These are phyloP conservation scores for Paratinospora sagittata DNA, from an alignment of 164 flowering plant genomes.

Conservation along the genomic window DNA sequence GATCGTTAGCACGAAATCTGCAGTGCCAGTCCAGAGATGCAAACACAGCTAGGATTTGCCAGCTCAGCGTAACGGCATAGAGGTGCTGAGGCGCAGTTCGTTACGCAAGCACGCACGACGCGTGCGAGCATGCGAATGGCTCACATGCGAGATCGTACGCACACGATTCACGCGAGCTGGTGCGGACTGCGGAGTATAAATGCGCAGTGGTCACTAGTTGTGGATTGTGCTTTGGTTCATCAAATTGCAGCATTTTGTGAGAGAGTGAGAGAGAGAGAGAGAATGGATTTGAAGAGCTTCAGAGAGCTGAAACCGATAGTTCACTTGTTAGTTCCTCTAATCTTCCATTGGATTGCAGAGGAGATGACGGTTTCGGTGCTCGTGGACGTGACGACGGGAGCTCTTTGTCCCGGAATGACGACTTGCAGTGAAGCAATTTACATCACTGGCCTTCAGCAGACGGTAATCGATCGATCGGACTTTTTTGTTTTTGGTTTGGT, in stretches of 20 bases:
- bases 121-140: neutral
- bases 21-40: neutral
- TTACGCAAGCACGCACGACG: neutral
- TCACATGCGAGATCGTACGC: neutral
- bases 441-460: constrained; percentile 72
- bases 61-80: neutral
- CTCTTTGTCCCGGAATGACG: constrained; percentile 55
- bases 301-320: constrained; percentile 40
- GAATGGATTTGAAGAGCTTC: constrained; percentile 17
- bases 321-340: constrained; percentile 62
- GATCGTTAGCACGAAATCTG: neutral
- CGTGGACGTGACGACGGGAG: constrained; percentile 69
- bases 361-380: constrained; percentile 87
- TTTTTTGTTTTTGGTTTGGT: neutral
- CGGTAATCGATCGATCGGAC: constrained; percentile 26
- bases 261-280: neutral
- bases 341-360: constrained; percentile 73
- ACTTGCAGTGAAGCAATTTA: constrained; percentile 70
- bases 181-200: neutral
- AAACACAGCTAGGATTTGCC: neutral
- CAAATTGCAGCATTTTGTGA: neutral
- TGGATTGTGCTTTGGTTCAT: neutral
- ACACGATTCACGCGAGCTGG: neutral
- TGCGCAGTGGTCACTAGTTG: too few relatives aligned
- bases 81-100: too few relatives aligned